Conservation (phyloP, 1,284 basidiomycete genomes). For the Fereydounia khargensis region DNA sequence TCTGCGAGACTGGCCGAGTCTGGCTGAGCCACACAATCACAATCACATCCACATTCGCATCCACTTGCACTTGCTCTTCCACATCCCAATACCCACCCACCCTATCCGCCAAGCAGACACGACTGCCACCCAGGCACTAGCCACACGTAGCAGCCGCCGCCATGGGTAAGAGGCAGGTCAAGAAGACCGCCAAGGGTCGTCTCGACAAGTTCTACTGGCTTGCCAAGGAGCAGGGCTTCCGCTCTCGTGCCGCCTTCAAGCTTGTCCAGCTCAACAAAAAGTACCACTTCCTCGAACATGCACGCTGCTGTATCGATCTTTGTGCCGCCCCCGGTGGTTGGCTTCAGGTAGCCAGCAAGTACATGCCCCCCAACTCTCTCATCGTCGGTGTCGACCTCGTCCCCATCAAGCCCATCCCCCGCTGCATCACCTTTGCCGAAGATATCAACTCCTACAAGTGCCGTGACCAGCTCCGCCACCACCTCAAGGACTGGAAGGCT, state of each 20-base stretch:
- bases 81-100: too few relatives aligned
- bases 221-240: slow-evolving; percentile 88
- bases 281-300: slow-evolving; percentile 84
- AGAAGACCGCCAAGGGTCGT: slow-evolving; percentile 57
- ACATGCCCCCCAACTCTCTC: slow-evolving; percentile 91
- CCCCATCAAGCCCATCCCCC: slow-evolving; percentile 91
- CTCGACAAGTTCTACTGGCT: slow-evolving; percentile 59
- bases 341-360: slow-evolving; percentile 97
- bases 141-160: too few relatives aligned
- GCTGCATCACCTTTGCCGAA: slow-evolving; percentile 85
- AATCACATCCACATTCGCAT: too few relatives aligned
- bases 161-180: slow-evolving; percentile 55
- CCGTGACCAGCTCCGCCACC: slow-evolving; percentile 77
- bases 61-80: too few relatives aligned
- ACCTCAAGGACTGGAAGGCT: slow-evolving; percentile 99
- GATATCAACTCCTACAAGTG: slow-evolving; percentile 95
- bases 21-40: too few relatives aligned
- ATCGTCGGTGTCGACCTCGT: slow-evolving; percentile 97
- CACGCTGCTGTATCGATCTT: slow-evolving; percentile 93
- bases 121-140: too few relatives aligned
- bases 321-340: slow-evolving; percentile 99
- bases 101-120: background rate
- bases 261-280: slow-evolving; percentile 98
- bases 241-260: slow-evolving; percentile 99
- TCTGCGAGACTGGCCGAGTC: too few relatives aligned